A percentile compares a stretch with the other conserved stretches of the same genome.
Evolutionary conservation across 805 yeast species (phyloP).

Genomic region (Candida tammaniensis): DNA sequence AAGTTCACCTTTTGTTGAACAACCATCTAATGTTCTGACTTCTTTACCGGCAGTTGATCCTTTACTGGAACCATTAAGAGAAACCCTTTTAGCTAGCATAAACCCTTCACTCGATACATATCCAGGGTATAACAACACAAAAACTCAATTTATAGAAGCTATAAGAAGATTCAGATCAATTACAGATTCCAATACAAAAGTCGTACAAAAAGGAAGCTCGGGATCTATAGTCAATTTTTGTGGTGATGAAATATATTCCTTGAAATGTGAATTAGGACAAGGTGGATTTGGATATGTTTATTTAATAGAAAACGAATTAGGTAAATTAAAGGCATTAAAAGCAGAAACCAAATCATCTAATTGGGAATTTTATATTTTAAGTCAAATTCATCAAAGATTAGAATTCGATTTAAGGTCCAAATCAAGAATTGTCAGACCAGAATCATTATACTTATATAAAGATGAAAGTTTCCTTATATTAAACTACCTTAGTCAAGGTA

Average conservation of each 20-base stretch:
- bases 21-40: slow-evolving; percentile 16
- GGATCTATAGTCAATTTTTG: slow-evolving; percentile 44
- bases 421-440: slow-evolving; percentile 46
- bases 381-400: slow-evolving; percentile 48
- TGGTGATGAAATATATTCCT: slow-evolving; percentile 44
- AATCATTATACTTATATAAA: slow-evolving; percentile 50
- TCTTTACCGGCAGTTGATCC: slow-evolving; percentile 31
- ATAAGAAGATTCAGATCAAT: slow-evolving; percentile 31
- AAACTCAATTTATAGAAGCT: slow-evolving; percentile 14
- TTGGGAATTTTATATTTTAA: slow-evolving; percentile 81
- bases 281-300: slow-evolving; percentile 84
- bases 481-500: slow-evolving; percentile 68
- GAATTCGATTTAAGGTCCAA: slow-evolving; percentile 4
- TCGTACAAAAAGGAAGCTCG: slow-evolving; percentile 30
- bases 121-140: slow-evolving; percentile 27
- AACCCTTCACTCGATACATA: slow-evolving; percentile 31
- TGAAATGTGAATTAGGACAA: slow-evolving; percentile 61
- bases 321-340: slow-evolving; percentile 63
- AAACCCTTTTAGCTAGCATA: slow-evolving; percentile 34
- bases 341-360: slow-evolving; percentile 64
- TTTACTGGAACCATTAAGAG: slow-evolving; percentile 39
- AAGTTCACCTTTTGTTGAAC: slow-evolving; percentile 50
- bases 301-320: slow-evolving; percentile 59
- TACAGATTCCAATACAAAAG: slow-evolving; percentile 33
- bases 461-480: slow-evolving; percentile 71